Conservation (phyloP, 345 rosid genomes). For the Nasturtium officinale region DNA sequence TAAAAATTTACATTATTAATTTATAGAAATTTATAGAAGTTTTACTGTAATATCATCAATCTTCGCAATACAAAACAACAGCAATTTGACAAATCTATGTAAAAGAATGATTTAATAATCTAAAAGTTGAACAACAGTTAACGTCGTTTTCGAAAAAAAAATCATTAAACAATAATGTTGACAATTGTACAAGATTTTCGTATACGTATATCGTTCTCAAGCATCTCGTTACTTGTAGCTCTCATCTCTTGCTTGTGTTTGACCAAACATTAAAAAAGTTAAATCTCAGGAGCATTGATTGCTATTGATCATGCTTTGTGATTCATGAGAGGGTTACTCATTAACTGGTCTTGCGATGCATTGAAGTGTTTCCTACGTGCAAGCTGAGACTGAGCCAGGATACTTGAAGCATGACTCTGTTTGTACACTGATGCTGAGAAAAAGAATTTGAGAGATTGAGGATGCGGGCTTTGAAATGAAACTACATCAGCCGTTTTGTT, state of each 20-base stretch:
- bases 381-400: conserved; percentile 52
- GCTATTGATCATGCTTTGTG: conserved; percentile 11
- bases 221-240: conserved; percentile 76
- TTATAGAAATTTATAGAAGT: no score
- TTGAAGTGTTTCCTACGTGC: conserved; percentile 51
- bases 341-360: conserved; percentile 54
- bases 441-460: background rate
- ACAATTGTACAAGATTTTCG: background rate
- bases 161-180: no score
- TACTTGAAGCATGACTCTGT: conserved; percentile 45
- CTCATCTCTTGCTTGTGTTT: conserved; percentile 47
- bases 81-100: background rate
- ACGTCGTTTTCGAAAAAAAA: no score
- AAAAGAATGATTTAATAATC: no score
- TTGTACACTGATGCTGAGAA: conserved; percentile 50
- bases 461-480: no score
- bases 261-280: conserved; percentile 53
- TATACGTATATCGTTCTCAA: no score
- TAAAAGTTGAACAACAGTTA: no score
- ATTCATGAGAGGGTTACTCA: conserved; percentile 17
- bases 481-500: conserved; percentile 42
- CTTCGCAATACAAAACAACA: no score
- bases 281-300: conserved; percentile 41
- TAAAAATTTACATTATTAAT: no score
- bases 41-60: no score